These are phyloP conservation scores for Saccharomycopsis oosterbeekiorum DNA, from an alignment of 805 yeast species.

Conservation along the genomic window DNA sequence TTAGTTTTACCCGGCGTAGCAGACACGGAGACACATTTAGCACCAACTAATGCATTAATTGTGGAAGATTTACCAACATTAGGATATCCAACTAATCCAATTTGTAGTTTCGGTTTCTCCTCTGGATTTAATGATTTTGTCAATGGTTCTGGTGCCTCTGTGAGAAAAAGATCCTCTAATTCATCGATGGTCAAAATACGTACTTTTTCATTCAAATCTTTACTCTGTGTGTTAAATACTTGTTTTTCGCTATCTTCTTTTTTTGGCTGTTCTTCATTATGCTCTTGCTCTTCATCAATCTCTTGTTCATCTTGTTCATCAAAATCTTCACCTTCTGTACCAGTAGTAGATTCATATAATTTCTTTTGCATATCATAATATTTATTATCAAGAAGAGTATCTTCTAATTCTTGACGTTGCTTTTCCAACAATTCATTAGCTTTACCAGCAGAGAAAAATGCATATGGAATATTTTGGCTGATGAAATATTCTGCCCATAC, in stretches of 20 bases:
- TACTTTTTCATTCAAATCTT: conserved; percentile 37
- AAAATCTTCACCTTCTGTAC: conserved; percentile 5
- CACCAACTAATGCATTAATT: conserved; percentile 90
- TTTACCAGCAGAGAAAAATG: conserved; percentile 84
- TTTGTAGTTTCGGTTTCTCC: conserved; percentile 58
- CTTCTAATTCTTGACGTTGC: conserved; percentile 38
- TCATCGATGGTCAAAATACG: conserved; percentile 74
- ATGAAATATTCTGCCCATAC: conserved; percentile 83
- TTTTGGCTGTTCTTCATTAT: conserved; percentile 25
- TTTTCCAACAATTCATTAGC: conserved; percentile 70
- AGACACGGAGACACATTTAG: conserved; percentile 96
- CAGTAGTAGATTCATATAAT: conserved; percentile 21
- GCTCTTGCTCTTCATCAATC: conserved; percentile 14
- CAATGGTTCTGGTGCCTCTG: conserved; percentile 65
- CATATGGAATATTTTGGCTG: conserved; percentile 60
- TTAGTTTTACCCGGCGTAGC: conserved; percentile 98
- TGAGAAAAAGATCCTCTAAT: conserved; percentile 68
- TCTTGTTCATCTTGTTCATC: background rate
- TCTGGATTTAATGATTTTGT: conserved; percentile 45
- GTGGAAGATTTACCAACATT: conserved; percentile 97
- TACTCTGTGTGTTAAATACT: conserved; percentile 23
- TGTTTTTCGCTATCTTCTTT: conserved; percentile 14
- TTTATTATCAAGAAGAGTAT: conserved; percentile 11
- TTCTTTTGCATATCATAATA: conserved; percentile 18
- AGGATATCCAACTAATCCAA: conserved; percentile 97